These are phyloP conservation scores for Kwoniella pini DNA, from an alignment of 768 basidiomycete genomes.

Conservation along the genomic window DNA sequence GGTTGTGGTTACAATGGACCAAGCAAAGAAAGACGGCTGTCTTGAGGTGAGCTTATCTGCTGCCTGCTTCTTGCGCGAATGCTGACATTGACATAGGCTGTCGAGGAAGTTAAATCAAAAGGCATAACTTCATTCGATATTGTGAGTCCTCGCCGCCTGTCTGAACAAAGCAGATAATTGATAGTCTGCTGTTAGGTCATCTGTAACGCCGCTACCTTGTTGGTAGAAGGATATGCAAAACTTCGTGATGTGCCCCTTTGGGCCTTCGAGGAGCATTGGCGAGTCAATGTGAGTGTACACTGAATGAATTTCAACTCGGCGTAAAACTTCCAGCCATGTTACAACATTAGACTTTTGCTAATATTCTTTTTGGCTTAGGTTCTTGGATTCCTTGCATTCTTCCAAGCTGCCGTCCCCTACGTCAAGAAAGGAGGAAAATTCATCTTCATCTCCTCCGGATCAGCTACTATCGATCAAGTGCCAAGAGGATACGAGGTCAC, in stretches of 20 bases:
- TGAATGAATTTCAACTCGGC: too few species aligned
- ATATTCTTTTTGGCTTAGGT: too few species aligned
- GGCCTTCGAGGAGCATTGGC: conserved; percentile 38
- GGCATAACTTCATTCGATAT: conserved; percentile 32
- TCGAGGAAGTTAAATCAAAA: conserved; percentile 13
- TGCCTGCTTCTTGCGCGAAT: not conserved
- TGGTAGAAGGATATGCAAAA: conserved; percentile 10
- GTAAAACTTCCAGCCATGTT: too few species aligned
- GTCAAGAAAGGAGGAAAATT: conserved; percentile 15
- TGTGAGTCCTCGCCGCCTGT: conserved; percentile 11
- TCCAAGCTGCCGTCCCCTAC: conserved; percentile 21
- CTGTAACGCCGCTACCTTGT: conserved; percentile 32
- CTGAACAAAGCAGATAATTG: not conserved
- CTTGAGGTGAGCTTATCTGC: not conserved
- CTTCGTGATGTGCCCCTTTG: conserved; percentile 19
- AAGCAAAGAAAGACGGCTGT: conserved; percentile 13
- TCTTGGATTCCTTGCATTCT: conserved; percentile 23
- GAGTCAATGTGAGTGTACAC: conserved; percentile 31
- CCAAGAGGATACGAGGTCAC: conserved; percentile 13
- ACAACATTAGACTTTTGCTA: too few species aligned
- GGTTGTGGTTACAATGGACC: conserved; percentile 27
- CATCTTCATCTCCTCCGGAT: conserved; percentile 25
- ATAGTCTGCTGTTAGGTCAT: conserved; percentile 19
- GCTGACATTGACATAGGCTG: conserved; percentile 8
- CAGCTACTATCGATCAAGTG: conserved; percentile 22